phyloP scores from a whole-genome alignment of 2,329 filamentous ascomycete species.

The Pseudofabraea citricarpa region DNA sequence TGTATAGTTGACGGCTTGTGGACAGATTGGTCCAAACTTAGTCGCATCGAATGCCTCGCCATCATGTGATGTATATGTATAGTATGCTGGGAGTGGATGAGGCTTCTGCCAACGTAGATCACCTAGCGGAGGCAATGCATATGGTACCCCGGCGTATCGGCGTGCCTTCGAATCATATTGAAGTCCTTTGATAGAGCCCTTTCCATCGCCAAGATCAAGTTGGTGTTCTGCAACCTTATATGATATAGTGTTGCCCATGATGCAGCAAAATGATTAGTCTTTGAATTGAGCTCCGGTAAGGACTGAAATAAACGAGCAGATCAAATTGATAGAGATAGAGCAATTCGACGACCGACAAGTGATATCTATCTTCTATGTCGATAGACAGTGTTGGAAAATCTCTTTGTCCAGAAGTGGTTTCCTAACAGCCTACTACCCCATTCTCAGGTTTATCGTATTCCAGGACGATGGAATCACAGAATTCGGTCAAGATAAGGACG shows the following conservation, averaged over 20 bases:
- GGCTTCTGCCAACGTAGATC: slow-evolving; percentile 22
- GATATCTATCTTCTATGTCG: too few relatives aligned
- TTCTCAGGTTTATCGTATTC: too few relatives aligned
- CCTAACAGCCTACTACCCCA: too few relatives aligned
- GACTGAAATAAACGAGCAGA: too few relatives aligned
- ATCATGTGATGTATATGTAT: slow-evolving; percentile 23
- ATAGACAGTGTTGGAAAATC: too few relatives aligned
- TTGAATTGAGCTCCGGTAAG: too few relatives aligned
- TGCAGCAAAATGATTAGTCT: too few relatives aligned
- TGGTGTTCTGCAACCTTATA: slow-evolving; percentile 21
- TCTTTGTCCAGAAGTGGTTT: too few relatives aligned
- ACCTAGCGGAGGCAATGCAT: slow-evolving; percentile 20
- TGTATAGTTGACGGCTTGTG: slow-evolving; percentile 27
- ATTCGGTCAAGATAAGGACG: too few relatives aligned
- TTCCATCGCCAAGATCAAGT: slow-evolving; percentile 19
- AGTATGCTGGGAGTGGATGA: slow-evolving; percentile 23
- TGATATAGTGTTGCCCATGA: slow-evolving; percentile 25
- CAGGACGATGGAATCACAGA: too few relatives aligned
- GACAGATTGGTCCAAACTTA: slow-evolving; percentile 32
- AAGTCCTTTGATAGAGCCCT: slow-evolving; percentile 28
- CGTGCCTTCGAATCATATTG: slow-evolving; percentile 31
- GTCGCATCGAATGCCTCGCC: slow-evolving; percentile 32
- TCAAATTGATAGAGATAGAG: too few relatives aligned
- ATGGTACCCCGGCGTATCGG: slow-evolving; percentile 27
- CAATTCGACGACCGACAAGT: too few relatives aligned